Base-by-base conservation (phyloP, 164 flowering plant genomes). In the Vitis labrusca region DNA sequence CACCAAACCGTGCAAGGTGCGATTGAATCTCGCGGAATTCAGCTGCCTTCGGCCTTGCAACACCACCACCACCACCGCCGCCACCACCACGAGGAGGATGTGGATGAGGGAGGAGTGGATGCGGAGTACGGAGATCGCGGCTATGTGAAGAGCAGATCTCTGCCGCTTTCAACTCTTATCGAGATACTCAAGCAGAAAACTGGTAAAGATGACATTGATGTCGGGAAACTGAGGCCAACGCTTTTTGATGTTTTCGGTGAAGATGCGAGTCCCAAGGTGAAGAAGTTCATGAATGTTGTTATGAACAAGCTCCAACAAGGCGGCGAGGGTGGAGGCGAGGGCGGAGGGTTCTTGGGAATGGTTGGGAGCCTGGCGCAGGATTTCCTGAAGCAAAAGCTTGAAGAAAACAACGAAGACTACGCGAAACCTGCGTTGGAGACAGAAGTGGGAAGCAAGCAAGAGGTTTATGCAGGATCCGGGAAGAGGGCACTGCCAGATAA, bases 191-290 rank as follows among this genome's bases (percentile, higher is more conserved):
- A 92, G 83, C 86, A 94, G 79, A 85, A 94, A 77, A 92, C 99
- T 0, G 99, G 98, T 2, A 95, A 91, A 30, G 96, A 92, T 11
- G 96, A 95, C 73, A 92, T 95, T 60, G 98, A 91, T 64, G 99
- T 92, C 0, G 98, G 98, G 57, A 90, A 92, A 72, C 66, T 95
- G 59, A 75, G 99, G 71, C 94, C 97, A 0, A 75, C 94, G 2
- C 82, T 94, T 47, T 92, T 90, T 61, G 97, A 92, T 69, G 53
- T 80, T 10, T 92, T 94, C 51, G 98, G 98, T 8, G 97, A 94
- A 15, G 99, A 94, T 77, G 61, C 97, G 0, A 94, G 98, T 67
- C 99, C 96, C 2, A 95, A 95, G 82, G 96, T 95, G 66, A 95
- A 95, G 89, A 95, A 95, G 73, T 92, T 95, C 80, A 92, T 92